Base-by-base conservation (phyloP, 805 yeast genomes). In the Kurtzmaniella fragi region DNA sequence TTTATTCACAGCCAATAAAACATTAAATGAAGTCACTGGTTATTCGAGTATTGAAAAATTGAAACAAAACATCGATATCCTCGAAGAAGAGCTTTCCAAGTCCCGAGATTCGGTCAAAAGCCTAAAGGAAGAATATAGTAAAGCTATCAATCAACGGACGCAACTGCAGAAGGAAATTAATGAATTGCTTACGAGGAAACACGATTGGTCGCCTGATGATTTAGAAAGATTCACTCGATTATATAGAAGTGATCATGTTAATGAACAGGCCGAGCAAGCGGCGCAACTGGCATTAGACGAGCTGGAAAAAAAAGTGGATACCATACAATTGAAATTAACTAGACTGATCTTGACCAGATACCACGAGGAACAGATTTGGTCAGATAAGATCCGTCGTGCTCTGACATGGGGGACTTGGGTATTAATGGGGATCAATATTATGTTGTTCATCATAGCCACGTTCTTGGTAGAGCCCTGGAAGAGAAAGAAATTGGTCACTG, bases 291-390 rank as follows among this genome's bases (percentile, higher is more conserved):
- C 54, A 9, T 65, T 90, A 31, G 71, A 70, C 16, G 59, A 64
- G 17, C 68, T 78, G 1, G 97, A 90, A 48, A 56, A 53, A 2
- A 56, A 61, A 34, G 84, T 82, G 31, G 96, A 89, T 40, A 80
- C 80, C 8, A 59, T 82, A 14, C 91, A 84, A 48, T 73, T 78
- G 39, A 76, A 73, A 41, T 62, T 89, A 34, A 81, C 88, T 13
- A 80, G 80, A 41, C 82, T 86, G 42, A 93, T 93, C 13, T 68
- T 91, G 53, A 80, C 89, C 2, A 69, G 98, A 49, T 93, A 93
- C 53, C 96, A 91, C 46, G 98, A 93, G 57, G 99, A 93, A 54
- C 98, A 93, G 60, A 79, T 93, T 6, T 93, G 99, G 98, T 87
- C 96, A 2, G 99, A 93, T 62, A 90, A 90, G 60, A 93, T 93